Evolutionary conservation across 176 grass and related monocot species (phyloP), one percentile per base, ranked within the genome.

Genomic region (Aegilops bicornis): DNA sequence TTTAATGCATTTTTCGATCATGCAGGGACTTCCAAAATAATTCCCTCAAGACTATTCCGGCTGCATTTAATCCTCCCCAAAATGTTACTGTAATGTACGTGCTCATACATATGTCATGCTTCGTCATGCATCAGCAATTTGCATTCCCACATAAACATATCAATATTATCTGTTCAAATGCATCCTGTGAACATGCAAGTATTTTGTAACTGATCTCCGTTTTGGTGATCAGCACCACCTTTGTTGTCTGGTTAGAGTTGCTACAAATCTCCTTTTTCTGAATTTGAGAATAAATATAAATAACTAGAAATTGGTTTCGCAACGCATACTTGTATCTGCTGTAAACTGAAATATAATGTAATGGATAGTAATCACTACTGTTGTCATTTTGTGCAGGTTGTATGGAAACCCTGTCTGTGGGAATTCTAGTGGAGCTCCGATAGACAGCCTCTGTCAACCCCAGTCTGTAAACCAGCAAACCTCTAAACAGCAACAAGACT

Each of bases 1-100:
- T 86, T 35, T 86, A 73, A 73, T 77, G 80, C 54, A 20, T 37
- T 86, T 70, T 78, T 68, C 33, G 23, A 32, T 87, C 43, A 81
- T 33, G 73, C 93, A 98, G 97, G 78, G 73, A 98, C 74, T 96
- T 98, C 69, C 91, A 91, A 92, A 91, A 96, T 43, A 96, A 98
- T 91, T 79, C n/a, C 79, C 90, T 98, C 50, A 45, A 91, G 37
- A 91, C 73, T 73, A 87, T 92, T 77, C 64, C 88, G n/a, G 40
- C 69, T 79, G 66, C 82, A 88, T 82, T 94, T 73, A 77, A 71
- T 83, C 89, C 80, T 90, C 97, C 97, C 5, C 63, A 79, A 85
- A 98, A 98, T 89, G 94, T 96, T 72, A 92, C 92, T 19, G 66
- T 98, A 35, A 83, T 96, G 97, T 98, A 94, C 6, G 93, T 83